Percentiles rank a stretch among this genome's conserved stretches.
Evolutionary conservation across 768 basidiomycete genomes (phyloP).

Genomic region (Lyophyllum shimeji): DNA sequence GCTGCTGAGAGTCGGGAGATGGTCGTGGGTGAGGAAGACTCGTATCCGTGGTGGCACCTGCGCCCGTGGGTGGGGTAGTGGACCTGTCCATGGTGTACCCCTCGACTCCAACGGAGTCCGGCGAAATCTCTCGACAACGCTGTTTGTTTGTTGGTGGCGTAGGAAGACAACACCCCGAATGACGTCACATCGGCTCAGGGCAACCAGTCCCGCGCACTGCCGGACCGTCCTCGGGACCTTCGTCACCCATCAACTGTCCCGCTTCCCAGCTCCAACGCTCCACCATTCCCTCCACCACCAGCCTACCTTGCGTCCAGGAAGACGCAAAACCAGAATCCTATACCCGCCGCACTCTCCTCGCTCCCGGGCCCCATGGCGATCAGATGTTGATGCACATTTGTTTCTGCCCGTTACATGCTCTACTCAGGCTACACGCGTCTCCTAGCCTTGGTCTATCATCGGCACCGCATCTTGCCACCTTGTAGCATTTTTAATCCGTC

Average conservation of each 20-base stretch:
- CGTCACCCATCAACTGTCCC: background rate
- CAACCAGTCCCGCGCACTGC: background rate
- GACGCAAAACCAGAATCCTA: background rate
- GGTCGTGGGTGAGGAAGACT: background rate
- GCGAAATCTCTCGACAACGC: background rate
- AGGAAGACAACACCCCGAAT: background rate
- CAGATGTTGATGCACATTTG: background rate
- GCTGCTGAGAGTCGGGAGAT: background rate
- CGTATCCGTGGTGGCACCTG: background rate
- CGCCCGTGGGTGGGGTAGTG: background rate
- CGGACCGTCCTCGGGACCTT: background rate
- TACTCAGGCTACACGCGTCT: background rate
- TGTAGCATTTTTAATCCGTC: no score
- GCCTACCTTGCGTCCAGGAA: background rate
- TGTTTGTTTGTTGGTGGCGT: slow-evolving; percentile 5
- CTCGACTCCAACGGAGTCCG: slow-evolving; percentile 5
- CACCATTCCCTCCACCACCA: background rate
- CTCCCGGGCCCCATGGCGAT: background rate
- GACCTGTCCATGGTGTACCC: slow-evolving; percentile 5
- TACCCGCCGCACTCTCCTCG: background rate
- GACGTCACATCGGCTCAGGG: background rate
- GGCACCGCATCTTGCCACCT: no score
- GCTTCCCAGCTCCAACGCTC: background rate
- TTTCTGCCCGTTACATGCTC: background rate
- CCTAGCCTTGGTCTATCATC: background rate